These are phyloP conservation scores for Fusarium sp. DNA, from an alignment of 2,329 filamentous ascomycete species.

Conservation along the genomic window DNA sequence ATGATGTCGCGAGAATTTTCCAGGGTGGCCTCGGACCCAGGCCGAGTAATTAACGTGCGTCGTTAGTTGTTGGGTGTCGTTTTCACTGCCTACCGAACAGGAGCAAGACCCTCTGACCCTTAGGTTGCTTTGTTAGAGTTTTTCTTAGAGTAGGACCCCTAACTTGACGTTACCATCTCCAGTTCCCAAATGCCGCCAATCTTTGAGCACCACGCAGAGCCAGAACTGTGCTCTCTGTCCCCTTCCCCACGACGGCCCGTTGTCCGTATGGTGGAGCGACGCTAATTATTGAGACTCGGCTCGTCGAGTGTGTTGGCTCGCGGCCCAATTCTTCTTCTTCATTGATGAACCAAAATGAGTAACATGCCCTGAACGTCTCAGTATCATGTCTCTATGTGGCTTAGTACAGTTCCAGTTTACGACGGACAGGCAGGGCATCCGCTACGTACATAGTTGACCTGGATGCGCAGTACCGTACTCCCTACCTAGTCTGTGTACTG, in stretches of 20 bases:
- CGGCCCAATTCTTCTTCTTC: slow-evolving; percentile 36
- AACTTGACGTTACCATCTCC: slow-evolving; percentile 10
- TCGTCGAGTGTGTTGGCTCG: slow-evolving; percentile 36
- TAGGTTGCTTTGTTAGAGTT: slow-evolving; percentile 12
- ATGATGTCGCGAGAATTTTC: slow-evolving; percentile 19
- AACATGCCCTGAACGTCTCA: slow-evolving; percentile 23
- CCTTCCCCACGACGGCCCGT: slow-evolving; percentile 22
- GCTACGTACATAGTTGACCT: not conserved
- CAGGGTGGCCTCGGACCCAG: slow-evolving; percentile 22
- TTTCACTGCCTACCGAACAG: slow-evolving; percentile 6
- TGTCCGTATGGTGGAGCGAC: slow-evolving; percentile 17
- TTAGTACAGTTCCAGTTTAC: not conserved
- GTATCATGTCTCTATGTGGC: slow-evolving; percentile 33
- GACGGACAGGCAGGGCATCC: not conserved
- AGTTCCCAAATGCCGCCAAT: slow-evolving; percentile 31
- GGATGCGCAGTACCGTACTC: not conserved
- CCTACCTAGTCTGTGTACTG: too few relatives aligned
- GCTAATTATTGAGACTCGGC: slow-evolving; percentile 36
- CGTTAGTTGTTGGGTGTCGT: slow-evolving; percentile 5
- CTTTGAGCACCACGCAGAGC: too few relatives aligned
- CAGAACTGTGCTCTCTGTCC: too few relatives aligned
- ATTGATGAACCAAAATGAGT: slow-evolving; percentile 14
- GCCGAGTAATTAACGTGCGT: slow-evolving; percentile 19
- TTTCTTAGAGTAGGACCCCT: slow-evolving; percentile 13
- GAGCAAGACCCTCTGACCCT: slow-evolving; percentile 18